Conservation (phyloP, 108 stramenopile genomes). For the Skeletonema menzelii region DNA sequence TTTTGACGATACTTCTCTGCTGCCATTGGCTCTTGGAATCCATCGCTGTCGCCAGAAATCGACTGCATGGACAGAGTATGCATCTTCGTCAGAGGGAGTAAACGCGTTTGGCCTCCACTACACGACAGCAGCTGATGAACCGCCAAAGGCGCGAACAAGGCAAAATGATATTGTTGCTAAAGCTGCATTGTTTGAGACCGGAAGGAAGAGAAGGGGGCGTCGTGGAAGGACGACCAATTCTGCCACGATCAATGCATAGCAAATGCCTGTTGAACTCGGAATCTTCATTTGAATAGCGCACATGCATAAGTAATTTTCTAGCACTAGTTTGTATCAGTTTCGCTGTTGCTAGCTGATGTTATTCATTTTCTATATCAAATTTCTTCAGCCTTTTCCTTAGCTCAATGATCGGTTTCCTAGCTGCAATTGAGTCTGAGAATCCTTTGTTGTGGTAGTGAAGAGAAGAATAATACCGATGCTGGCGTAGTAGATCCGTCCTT, state of each 20-base stretch:
- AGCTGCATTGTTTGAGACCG: constrained; percentile 19
- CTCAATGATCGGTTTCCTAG: constrained; percentile 80
- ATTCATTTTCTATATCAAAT: constrained; percentile 71
- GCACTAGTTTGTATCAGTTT: background rate
- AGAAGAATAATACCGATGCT: constrained; percentile 82
- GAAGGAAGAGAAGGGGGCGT: constrained; percentile 29
- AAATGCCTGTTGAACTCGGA: background rate
- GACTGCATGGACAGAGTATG: constrained; percentile 43
- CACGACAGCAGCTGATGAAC: background rate
- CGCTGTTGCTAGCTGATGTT: background rate
- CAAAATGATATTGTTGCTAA: constrained; percentile 10
- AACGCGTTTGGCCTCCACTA: constrained; percentile 15
- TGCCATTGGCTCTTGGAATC: constrained; percentile 45
- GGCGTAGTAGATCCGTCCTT: constrained; percentile 84
- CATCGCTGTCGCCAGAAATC: constrained; percentile 21
- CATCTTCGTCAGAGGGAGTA: constrained; percentile 20
- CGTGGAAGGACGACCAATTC: constrained; percentile 14
- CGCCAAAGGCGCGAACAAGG: constrained; percentile 8
- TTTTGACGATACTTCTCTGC: constrained; percentile 24
- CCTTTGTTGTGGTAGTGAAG: constrained; percentile 92
- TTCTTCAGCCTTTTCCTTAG: constrained; percentile 77
- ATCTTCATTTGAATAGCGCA: background rate
- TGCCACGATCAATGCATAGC: background rate
- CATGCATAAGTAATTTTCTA: background rate
- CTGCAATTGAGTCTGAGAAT: constrained; percentile 69